Conservation (phyloP, 192 early-diverging fungal genomes). For the Entomortierella lignicola region DNA sequence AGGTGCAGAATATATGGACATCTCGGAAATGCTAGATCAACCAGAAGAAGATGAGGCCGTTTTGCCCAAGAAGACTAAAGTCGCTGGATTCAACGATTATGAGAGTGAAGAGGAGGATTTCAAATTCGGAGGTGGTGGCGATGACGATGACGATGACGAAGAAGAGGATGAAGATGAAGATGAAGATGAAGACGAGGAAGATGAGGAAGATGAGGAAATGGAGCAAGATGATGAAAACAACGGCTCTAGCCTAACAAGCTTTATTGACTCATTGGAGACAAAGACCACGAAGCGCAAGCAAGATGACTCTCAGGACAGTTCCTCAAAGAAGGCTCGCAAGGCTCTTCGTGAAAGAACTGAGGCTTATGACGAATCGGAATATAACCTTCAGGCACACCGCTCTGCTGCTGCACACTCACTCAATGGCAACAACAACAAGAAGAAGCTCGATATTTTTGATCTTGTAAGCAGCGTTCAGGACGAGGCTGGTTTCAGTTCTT, state of each 20-base stretch:
- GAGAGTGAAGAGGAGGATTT: conserved; percentile 51
- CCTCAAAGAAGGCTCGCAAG: conserved; percentile 62
- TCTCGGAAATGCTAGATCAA: conserved; percentile 52
- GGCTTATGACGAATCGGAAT: conserved; percentile 80
- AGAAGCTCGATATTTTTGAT: conserved; percentile 80
- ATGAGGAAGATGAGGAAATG: conserved; percentile 51
- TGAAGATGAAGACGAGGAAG: conserved; percentile 52
- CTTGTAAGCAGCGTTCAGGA: conserved; percentile 77
- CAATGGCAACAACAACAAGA: conserved; percentile 58
- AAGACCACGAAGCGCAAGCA: conserved; percentile 59
- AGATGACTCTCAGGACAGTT: conserved; percentile 34
- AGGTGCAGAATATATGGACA: conserved; percentile 50
- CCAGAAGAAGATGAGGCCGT: conserved; percentile 40
- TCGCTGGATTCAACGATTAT: conserved; percentile 52
- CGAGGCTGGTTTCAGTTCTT: conserved; percentile 68
- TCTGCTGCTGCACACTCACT: conserved; percentile 48
- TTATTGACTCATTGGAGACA: conserved; percentile 75
- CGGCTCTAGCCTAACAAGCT: conserved; percentile 66
- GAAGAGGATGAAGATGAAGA: conserved; percentile 54
- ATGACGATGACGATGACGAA: conserved; percentile 30
- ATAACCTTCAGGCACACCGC: conserved; percentile 63
- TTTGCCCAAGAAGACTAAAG: conserved; percentile 54
- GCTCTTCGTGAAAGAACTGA: conserved; percentile 71
- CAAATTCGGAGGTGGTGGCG: conserved; percentile 30
- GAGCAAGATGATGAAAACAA: conserved; percentile 60